phyloP scores from a whole-genome alignment of 306 rosid genomes.

The Mucuna pruriens region DNA sequence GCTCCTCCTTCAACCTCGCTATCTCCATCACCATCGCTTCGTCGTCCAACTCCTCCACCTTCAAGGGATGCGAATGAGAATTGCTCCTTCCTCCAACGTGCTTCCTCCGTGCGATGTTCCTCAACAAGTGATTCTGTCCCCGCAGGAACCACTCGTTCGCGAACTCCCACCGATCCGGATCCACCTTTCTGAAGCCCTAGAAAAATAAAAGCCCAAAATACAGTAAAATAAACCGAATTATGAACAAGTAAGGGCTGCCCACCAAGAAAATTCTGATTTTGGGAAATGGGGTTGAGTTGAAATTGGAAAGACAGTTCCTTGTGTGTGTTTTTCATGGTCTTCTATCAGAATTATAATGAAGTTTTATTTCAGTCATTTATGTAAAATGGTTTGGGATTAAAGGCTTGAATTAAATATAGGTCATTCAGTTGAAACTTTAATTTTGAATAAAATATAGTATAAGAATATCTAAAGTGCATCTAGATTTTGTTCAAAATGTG shows the following conservation, averaged over 20 bases:
- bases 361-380: too few species aligned
- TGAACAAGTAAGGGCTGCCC: neutral
- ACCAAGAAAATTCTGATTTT: neutral
- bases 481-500: too few species aligned
- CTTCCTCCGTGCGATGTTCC: conserved; percentile 63
- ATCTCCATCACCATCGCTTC: conserved; percentile 72
- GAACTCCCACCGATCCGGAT: conserved; percentile 94
- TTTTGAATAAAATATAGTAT: too few species aligned
- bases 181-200: conserved; percentile 77
- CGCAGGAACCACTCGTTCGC: conserved; percentile 93
- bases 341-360: too few species aligned
- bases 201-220: neutral
- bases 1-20: conserved; percentile 70
- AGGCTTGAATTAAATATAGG: too few species aligned
- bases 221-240: neutral
- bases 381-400: too few species aligned
- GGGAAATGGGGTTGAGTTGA: neutral
- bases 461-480: too few species aligned
- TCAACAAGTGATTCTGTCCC: conserved; percentile 75
- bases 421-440: too few species aligned
- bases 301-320: neutral
- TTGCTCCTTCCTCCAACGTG: conserved; percentile 39
- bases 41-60: conserved; percentile 54
- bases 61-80: neutral
- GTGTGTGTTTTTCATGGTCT: neutral